Percentiles rank a stretch among this genome's conserved stretches.
These are phyloP conservation scores for Xylaria digitata DNA, from an alignment of 2,329 filamentous ascomycete species.

Conservation along the genomic window DNA sequence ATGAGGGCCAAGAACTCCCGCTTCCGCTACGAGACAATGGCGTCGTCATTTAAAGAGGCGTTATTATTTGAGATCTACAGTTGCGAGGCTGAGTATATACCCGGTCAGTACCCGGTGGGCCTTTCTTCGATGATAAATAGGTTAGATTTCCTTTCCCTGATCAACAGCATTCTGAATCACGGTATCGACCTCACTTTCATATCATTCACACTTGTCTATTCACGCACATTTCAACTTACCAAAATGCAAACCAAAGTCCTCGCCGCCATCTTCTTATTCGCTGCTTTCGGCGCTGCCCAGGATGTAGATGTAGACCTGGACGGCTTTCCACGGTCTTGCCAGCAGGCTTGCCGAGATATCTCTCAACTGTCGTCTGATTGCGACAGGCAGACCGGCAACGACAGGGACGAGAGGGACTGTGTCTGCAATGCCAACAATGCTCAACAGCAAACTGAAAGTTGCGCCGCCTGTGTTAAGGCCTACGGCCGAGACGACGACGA, in stretches of 20 bases:
- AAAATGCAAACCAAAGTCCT: constrained; percentile 25
- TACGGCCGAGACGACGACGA: not conserved
- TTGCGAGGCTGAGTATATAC: not conserved
- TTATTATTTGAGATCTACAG: constrained; percentile 9
- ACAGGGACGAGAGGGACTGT: constrained; percentile 17
- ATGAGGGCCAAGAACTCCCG: constrained; percentile 25
- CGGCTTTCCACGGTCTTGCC: constrained; percentile 23
- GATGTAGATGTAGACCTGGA: constrained; percentile 30
- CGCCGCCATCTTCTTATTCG: constrained; percentile 17
- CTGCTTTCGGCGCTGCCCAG: constrained; percentile 24
- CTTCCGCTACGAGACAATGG: constrained; percentile 13
- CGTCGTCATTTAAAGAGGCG: constrained; percentile 25
- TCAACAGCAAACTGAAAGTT: constrained; percentile 17
- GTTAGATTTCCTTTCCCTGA: not conserved
- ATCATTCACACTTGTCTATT: not conserved
- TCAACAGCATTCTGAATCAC: not conserved
- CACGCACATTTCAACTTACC: not conserved
- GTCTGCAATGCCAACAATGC: constrained; percentile 27
- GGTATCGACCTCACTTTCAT: not conserved
- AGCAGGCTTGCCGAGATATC: constrained; percentile 26
- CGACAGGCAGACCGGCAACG: constrained; percentile 11
- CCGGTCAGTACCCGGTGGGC: too few relatives aligned
- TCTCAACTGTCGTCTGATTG: constrained; percentile 17
- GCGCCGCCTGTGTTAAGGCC: constrained; percentile 30
- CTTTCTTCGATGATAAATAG: constrained; percentile 17